phyloP scores from a whole-genome alignment of 306 rosid species.

The Rosa chinensis region DNA sequence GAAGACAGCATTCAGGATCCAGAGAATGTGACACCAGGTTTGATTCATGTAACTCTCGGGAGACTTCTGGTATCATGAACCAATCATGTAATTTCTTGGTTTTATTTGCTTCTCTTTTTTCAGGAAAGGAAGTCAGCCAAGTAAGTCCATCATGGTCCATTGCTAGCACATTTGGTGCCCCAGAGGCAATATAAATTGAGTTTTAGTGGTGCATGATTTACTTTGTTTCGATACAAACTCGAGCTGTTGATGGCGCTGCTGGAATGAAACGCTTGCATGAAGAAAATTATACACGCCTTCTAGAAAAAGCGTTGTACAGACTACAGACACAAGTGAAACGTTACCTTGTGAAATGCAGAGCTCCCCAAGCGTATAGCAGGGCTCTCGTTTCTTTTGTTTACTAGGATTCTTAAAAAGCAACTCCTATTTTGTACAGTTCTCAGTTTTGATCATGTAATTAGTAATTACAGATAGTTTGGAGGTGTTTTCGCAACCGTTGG shows the following conservation, averaged over 20 bases:
- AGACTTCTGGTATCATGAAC: conserved; percentile 27
- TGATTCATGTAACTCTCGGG: conserved; percentile 37
- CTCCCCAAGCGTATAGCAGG: neutral
- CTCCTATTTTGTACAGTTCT: conserved; percentile 4
- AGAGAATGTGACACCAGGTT: conserved; percentile 52
- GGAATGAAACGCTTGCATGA: conserved; percentile 6
- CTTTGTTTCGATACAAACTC: neutral
- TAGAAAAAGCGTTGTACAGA: conserved; percentile 5
- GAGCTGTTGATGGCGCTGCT: conserved; percentile 6
- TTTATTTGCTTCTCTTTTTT: conserved; percentile 34
- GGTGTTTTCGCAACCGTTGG: neutral
- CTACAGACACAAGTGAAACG: neutral
- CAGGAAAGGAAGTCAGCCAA: conserved; percentile 36
- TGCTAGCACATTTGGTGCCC: conserved; percentile 26
- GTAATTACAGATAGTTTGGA: neutral
- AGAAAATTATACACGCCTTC: neutral
- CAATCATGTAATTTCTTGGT: conserved; percentile 23
- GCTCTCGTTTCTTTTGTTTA: no score
- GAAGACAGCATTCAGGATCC: conserved; percentile 18
- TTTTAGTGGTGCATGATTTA: neutral
- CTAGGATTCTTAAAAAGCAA: neutral
- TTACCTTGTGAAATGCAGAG: neutral
- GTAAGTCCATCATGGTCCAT: conserved; percentile 25
- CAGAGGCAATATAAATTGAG: conserved; percentile 20
- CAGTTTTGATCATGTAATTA: neutral